These are phyloP conservation scores for Syncephalastrum racemosum DNA, from an alignment of 371 early-diverging fungal genomes.

Conservation along the genomic window DNA sequence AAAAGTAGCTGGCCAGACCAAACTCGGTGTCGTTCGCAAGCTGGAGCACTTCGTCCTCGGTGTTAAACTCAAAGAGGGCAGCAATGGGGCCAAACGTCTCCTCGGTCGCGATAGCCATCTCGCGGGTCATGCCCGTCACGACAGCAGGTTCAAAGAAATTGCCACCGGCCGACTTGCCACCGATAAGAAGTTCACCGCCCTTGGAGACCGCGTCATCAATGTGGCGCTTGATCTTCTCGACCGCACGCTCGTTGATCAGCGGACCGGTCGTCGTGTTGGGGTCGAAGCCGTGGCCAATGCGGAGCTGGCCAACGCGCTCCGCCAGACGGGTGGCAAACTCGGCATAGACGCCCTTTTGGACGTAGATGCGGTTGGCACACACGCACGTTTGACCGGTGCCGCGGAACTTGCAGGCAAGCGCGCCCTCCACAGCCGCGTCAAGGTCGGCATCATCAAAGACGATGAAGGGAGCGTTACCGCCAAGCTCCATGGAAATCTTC, in stretches of 20 bases:
- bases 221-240: slow-evolving; percentile 69
- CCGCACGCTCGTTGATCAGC: slow-evolving; percentile 67
- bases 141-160: slow-evolving; percentile 78
- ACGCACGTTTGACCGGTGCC: slow-evolving; percentile 89
- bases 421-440: slow-evolving; percentile 59
- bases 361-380: slow-evolving; percentile 84
- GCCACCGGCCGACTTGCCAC: slow-evolving; percentile 58
- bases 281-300: slow-evolving; percentile 78
- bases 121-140: slow-evolving; percentile 56
- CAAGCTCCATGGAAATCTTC: slow-evolving; percentile 78
- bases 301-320: slow-evolving; percentile 58
- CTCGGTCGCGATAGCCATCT: slow-evolving; percentile 64
- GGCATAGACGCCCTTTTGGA: slow-evolving; percentile 75
- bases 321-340: slow-evolving; percentile 60
- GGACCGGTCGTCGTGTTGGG: slow-evolving; percentile 73
- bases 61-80: slow-evolving; percentile 63
- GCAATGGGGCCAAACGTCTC: slow-evolving; percentile 86
- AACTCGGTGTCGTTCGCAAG: slow-evolving; percentile 73
- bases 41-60: slow-evolving; percentile 72
- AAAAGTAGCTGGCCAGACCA: slow-evolving; percentile 88
- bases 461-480: slow-evolving; percentile 90
- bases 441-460: slow-evolving; percentile 86
- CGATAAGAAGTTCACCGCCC: slow-evolving; percentile 64
- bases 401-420: slow-evolving; percentile 79
- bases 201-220: slow-evolving; percentile 70